These are phyloP conservation scores for Gynochthodes officinalis DNA, from an alignment of 257 asterid genomes.

Conservation along the genomic window DNA sequence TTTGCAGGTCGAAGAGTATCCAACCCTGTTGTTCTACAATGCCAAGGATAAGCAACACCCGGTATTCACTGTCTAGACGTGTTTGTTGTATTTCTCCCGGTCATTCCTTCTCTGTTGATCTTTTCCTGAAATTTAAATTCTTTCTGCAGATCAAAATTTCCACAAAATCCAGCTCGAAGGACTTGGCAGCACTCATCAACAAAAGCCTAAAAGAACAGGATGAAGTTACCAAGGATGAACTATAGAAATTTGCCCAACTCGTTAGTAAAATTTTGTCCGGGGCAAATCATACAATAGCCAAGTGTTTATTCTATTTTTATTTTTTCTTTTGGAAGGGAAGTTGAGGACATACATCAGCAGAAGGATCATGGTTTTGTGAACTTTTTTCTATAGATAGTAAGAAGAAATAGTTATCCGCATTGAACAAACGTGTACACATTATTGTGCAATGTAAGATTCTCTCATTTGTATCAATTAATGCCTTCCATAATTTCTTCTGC, in stretches of 20 bases:
- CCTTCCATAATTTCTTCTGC: background rate
- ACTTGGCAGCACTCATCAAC: slow-evolving; percentile 73
- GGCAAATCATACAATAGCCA: background rate
- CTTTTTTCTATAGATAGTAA: background rate
- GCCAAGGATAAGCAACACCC: slow-evolving; percentile 64
- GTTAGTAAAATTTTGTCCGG: background rate
- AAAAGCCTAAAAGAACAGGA: slow-evolving; percentile 50
- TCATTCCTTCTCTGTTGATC: background rate
- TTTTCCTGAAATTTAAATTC: slow-evolving; percentile 8
- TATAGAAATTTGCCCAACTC: slow-evolving; percentile 32
- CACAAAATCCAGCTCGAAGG: slow-evolving; percentile 65
- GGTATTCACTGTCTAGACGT: slow-evolving; percentile 30
- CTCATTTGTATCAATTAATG: background rate
- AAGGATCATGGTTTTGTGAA: background rate
- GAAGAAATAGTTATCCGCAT: background rate
- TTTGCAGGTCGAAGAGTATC: slow-evolving; percentile 81
- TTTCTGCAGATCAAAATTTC: slow-evolving; percentile 55
- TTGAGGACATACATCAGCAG: too few species aligned
- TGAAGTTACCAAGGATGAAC: slow-evolving; percentile 61
- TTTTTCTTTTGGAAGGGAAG: background rate
- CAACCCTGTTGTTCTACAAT: slow-evolving; percentile 70
- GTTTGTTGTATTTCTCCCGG: background rate
- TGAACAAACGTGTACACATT: background rate
- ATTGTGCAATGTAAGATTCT: background rate
- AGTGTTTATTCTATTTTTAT: slow-evolving; percentile 1